These are phyloP conservation scores for Ceratocystis ficicola DNA, from an alignment of 2,329 filamentous ascomycete genomes.

Conservation along the genomic window DNA sequence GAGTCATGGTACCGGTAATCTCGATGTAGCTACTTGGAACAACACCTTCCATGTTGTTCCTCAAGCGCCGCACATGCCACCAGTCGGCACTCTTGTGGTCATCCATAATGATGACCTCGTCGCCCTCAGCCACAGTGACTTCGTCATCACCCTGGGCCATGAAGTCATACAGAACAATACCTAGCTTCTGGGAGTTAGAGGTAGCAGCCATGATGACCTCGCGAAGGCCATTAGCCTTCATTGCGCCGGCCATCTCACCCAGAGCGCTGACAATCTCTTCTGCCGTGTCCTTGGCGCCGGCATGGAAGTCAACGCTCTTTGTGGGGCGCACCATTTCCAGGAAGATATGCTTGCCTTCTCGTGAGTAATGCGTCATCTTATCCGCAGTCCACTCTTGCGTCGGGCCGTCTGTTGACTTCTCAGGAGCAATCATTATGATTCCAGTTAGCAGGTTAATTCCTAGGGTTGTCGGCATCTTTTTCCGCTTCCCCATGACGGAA, in stretches of 20 bases:
- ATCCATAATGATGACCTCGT: conserved; percentile 84
- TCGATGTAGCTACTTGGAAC: conserved; percentile 96
- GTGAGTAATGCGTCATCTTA: conserved; percentile 92
- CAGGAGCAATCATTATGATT: conserved; percentile 79
- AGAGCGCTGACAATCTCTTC: conserved; percentile 81
- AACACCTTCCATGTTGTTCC: conserved; percentile 88
- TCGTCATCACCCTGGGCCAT: conserved; percentile 94
- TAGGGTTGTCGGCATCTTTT: conserved; percentile 95
- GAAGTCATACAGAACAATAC: conserved; percentile 85
- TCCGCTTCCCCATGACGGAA: conserved; percentile 89
- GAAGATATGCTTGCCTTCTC: conserved; percentile 96
- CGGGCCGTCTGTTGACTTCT: conserved; percentile 68
- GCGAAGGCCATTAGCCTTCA: conserved; percentile 66
- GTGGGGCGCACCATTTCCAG: conserved; percentile 83
- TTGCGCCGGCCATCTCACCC: conserved; percentile 77
- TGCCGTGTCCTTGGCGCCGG: conserved; percentile 91
- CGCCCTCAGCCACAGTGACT: conserved; percentile 77
- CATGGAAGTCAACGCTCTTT: conserved; percentile 93
- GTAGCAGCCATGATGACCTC: conserved; percentile 77
- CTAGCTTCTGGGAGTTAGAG: conserved; percentile 61
- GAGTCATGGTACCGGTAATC: conserved; percentile 55
- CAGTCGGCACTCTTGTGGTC: conserved; percentile 91
- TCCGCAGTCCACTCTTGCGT: conserved; percentile 90
- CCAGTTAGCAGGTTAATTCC: conserved; percentile 87
- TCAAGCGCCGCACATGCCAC: conserved; percentile 88